Percentiles rank a stretch among this genome's conserved stretches.
Conservation (phyloP, 768 basidiomycete genomes). For the Agaricus blazei region DNA sequence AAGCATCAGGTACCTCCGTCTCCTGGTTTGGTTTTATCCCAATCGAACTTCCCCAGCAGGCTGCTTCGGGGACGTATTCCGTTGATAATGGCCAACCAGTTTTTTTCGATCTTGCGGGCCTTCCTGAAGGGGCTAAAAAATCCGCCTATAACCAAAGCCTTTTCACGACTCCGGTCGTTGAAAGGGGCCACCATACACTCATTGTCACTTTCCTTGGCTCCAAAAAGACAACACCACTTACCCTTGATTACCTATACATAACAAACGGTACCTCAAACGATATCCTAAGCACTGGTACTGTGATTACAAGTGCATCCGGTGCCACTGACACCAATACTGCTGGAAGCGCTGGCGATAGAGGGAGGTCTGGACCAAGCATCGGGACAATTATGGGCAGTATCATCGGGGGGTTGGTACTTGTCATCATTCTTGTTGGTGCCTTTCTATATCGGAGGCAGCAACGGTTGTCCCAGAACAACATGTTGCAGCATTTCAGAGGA, state of each 20-base stretch:
- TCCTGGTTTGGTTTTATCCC: constrained; percentile 13
- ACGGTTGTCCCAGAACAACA: no score
- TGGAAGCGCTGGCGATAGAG: not conserved
- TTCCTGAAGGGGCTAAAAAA: not conserved
- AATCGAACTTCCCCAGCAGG: not conserved
- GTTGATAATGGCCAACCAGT: not conserved
- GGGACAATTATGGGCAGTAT: not conserved
- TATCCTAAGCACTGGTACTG: not conserved
- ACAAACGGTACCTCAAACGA: constrained; percentile 12
- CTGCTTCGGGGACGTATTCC: not conserved
- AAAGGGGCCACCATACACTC: constrained; percentile 18
- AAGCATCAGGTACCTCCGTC: constrained; percentile 9
- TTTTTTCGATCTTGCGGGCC: constrained; percentile 18
- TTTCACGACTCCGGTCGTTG: constrained; percentile 18
- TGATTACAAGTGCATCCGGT: not conserved
- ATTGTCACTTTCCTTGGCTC: constrained; percentile 18
- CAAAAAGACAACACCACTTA: constrained; percentile 18
- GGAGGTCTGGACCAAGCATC: not conserved
- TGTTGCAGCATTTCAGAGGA: no score
- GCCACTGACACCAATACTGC: not conserved
- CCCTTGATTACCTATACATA: constrained; percentile 20
- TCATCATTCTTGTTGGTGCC: not conserved
- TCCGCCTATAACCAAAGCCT: constrained; percentile 18
- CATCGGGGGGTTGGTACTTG: not conserved
- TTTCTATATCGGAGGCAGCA: not conserved